Conservation (phyloP, 495 filamentous ascomycete genomes). For the Penicillium flavigenum region DNA sequence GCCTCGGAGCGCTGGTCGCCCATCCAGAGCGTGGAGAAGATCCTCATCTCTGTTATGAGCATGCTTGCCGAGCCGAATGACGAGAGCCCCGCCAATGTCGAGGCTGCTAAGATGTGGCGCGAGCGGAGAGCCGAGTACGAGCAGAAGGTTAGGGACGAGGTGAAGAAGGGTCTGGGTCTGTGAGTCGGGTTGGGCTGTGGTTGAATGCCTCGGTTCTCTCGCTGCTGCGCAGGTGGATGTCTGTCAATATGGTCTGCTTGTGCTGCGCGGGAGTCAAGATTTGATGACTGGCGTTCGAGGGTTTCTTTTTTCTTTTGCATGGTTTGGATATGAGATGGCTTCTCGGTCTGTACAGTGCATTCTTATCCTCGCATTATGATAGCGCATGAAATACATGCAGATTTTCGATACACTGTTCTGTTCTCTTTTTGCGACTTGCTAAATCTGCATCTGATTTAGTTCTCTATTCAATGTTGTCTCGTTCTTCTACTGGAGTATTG, state of each 20-base stretch:
- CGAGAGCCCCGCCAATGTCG: slow-evolving; percentile 95
- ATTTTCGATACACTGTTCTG: neutral
- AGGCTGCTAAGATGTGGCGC: slow-evolving; percentile 98
- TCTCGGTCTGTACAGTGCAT: slow-evolving; percentile 19
- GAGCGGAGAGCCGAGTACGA: slow-evolving; percentile 84
- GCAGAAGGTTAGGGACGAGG: slow-evolving; percentile 77
- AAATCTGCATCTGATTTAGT: neutral
- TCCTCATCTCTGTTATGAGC: slow-evolving; percentile 95
- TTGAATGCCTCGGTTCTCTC: slow-evolving; percentile 6
- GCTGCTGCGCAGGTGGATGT: neutral
- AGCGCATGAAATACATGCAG: slow-evolving; percentile 12
- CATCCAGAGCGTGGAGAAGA: slow-evolving; percentile 98
- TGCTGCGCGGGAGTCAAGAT: slow-evolving; percentile 3
- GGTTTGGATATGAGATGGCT: slow-evolving; percentile 22
- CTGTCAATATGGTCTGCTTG: slow-evolving; percentile 1
- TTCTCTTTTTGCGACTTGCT: neutral
- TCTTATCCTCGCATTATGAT: slow-evolving; percentile 15
- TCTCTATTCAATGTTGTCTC: neutral
- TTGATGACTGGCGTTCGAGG: slow-evolving; percentile 26
- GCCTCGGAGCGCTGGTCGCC: slow-evolving; percentile 94
- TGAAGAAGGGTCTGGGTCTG: slow-evolving; percentile 62
- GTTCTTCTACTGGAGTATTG: neutral
- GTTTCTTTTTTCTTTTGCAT: slow-evolving; percentile 22
- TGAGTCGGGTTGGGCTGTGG: slow-evolving; percentile 18
- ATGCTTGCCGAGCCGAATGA: slow-evolving; percentile 99